A percentile compares a stretch with the other conserved stretches of the same genome.
phyloP scores from a whole-genome alignment of 192 early-diverging fungal genomes.

The Geranomyces michiganensis region DNA sequence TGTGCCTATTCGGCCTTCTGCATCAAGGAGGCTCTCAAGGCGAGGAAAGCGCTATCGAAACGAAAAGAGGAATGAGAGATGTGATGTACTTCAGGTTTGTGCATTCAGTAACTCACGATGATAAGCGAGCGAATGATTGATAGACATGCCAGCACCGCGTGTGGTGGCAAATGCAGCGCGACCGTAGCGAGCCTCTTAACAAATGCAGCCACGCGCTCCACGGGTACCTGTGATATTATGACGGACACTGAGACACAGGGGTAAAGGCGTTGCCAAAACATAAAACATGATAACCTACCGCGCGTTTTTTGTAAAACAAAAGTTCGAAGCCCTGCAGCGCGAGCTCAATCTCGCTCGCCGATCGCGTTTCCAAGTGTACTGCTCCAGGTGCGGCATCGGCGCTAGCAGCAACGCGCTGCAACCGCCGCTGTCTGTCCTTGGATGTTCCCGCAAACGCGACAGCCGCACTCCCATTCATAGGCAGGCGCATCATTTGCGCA shows the following conservation, averaged over 20 bases:
- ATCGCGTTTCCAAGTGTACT: constrained; percentile 24
- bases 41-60: constrained; percentile 58
- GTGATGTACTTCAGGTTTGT: constrained; percentile 49
- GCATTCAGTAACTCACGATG: constrained; percentile 45
- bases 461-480: constrained; percentile 60
- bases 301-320: constrained; percentile 77
- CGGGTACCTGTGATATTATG: constrained; percentile 59
- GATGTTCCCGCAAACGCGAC: constrained; percentile 34
- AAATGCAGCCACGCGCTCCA: constrained; percentile 84
- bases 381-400: constrained; percentile 28
- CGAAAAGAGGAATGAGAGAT: not conserved
- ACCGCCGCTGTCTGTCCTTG: constrained; percentile 10
- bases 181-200: constrained; percentile 77
- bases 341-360: constrained; percentile 76
- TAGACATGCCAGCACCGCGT: constrained; percentile 72
- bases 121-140: constrained; percentile 63
- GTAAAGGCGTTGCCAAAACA: too few relatives aligned
- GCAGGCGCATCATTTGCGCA: constrained; percentile 70
- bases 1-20: constrained; percentile 70
- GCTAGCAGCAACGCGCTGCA: constrained; percentile 27
- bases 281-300: constrained; percentile 35
- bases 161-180: constrained; percentile 75
- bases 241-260: not conserved
- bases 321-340: constrained; percentile 81
- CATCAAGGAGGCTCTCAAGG: constrained; percentile 64